Evolutionary conservation across 2,329 filamentous ascomycete species (phyloP).

Genomic region (Colletotrichum destructivum): DNA sequence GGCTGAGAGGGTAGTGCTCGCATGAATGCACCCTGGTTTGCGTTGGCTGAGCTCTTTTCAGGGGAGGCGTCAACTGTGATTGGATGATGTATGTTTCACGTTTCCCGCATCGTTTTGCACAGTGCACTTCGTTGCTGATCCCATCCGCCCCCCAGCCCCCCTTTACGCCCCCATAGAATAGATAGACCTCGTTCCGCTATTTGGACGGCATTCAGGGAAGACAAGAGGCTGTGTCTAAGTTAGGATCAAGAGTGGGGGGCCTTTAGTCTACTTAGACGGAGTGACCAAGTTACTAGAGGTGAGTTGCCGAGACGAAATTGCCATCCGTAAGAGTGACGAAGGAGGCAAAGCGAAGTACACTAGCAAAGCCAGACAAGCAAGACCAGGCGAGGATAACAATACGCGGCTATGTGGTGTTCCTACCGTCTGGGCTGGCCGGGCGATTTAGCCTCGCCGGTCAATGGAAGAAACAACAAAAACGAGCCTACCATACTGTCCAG

Average conservation of each 20-base stretch:
- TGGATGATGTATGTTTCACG: conserved; percentile 39
- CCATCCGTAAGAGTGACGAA: neutral
- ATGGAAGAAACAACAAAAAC: conserved; percentile 25
- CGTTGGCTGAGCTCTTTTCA: conserved; percentile 22
- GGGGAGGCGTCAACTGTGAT: conserved; percentile 30
- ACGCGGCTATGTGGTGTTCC: conserved; percentile 17
- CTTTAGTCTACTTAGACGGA: no score
- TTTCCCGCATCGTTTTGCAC: conserved; percentile 32
- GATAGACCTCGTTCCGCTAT: conserved; percentile 10
- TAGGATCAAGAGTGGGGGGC: no score
- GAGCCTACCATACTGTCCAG: neutral
- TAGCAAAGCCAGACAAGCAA: no score
- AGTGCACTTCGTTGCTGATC: conserved; percentile 27
- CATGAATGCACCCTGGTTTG: conserved; percentile 29
- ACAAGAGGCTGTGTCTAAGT: conserved; percentile 14
- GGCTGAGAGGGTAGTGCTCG: conserved; percentile 20
- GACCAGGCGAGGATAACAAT: neutral
- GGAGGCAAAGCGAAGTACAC: neutral
- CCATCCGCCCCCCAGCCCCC: conserved; percentile 2
- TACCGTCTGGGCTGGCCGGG: neutral
- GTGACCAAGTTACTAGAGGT: neutral
- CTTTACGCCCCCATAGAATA: neutral
- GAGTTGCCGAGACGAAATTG: neutral
- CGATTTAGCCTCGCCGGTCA: neutral
- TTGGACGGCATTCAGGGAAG: conserved; percentile 4